Evolutionary conservation across 225 moss, liverwort and hornwort genomes (phyloP).

Genomic region (Rhytidiadelphus loreus): DNA sequence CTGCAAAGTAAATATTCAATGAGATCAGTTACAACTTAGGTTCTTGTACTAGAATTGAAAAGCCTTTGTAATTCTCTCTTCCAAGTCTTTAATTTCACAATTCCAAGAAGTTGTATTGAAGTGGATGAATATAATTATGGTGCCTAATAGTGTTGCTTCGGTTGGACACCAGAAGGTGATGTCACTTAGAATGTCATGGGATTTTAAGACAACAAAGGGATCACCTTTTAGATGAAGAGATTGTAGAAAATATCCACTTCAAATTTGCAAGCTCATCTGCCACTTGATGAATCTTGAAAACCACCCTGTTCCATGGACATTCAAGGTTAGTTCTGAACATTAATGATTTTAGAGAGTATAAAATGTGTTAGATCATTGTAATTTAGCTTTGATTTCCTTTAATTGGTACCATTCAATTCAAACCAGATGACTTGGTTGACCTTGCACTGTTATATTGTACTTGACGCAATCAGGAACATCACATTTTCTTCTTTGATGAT

Average conservation of each 20-base stretch:
- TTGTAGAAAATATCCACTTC: background rate
- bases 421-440: too few species aligned
- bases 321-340: too few species aligned
- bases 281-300: background rate
- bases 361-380: too few species aligned
- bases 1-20: too few species aligned
- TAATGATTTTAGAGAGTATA: too few species aligned
- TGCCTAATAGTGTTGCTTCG: fast-evolving
- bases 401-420: too few species aligned
- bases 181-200: fast-evolving
- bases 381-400: too few species aligned
- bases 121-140: background rate
- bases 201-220: fast-evolving
- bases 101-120: fast-evolving
- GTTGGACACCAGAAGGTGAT: background rate
- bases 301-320: background rate
- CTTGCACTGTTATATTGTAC: too few species aligned
- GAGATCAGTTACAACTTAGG: too few species aligned
- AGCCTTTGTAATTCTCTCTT: background rate
- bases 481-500: too few species aligned
- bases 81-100: fast-evolving
- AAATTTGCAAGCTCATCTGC: background rate
- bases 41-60: background rate
- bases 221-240: background rate
- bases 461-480: too few species aligned